Base-by-base conservation (phyloP, 768 basidiomycete species). In the Leccinum barrowsii region DNA sequence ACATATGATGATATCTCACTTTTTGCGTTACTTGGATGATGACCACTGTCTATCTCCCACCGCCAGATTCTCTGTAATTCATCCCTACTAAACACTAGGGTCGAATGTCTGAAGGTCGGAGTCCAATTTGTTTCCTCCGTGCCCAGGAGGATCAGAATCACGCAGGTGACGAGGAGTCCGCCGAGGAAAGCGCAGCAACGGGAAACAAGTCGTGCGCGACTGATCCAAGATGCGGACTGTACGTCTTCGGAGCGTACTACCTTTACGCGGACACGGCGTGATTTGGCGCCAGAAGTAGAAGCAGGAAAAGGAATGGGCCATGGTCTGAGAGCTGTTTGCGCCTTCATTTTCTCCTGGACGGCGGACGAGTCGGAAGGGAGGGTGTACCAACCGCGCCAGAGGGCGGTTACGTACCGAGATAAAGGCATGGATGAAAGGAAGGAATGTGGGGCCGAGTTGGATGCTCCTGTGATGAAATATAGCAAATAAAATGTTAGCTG, bases 21-120 rank as follows among this genome's bases (percentile, higher is more conserved):
- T 52, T 80, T 79, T 52, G 82, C 78, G 50, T 75, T 77, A 69
- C 88, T 90, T 22, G 94, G 94, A 75, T 89, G 90, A 75, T 95
- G 93, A 6, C 94, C 94, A 63, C 90, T 89, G 44, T 85, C 81
- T 56, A 97, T 81, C 77, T 96, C 94, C 94, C 94, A 97, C 60
- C 84, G 82, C 94, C 94, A 97, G 69, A 98, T 89, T 69, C 84
- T 80, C 70, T 89, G 88, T 30, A 95, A 71, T 66, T 94, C 89
- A 44, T 85, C 78, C 26, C 85, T 78, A 42, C 77, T 75, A 64
- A 83, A 92, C 37, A 90, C 87, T 26, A 92, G 79, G 37, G 90
- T 90, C 2, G 89, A 76, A 34, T 86, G 79, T n/a, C 74, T 65
- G 50, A 72, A 64, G 28, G 67, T 66, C 2, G 70, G 67, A 22